Evolutionary conservation across 805 yeast species (phyloP), one percentile per base, ranked within the genome.

Genomic region (Pichia sporocuriosa): DNA sequence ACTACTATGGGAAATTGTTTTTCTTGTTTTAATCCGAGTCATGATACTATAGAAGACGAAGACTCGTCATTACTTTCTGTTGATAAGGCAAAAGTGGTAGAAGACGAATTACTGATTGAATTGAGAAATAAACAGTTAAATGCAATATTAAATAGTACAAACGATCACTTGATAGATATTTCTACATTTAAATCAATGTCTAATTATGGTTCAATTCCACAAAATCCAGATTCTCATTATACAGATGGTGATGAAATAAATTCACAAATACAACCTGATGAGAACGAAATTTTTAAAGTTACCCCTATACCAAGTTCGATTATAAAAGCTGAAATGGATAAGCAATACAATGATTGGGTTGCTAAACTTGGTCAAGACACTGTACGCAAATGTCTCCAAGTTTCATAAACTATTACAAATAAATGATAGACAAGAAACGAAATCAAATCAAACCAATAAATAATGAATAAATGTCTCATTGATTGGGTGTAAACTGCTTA

Each of bases 1-100:
- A 15, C n/a, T 21, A 23, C 8, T n/a, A 63, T 63, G 68, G 68
- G 68, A 16, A 25, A 51, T 16, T 61, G 65, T 39, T 47, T 62
- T 5, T 62, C 67, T 4, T 63, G 67, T 42, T 32, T 63, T 23
- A 41, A 54, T 8, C 15, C 42, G 8, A 34, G 24, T 10, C 42
- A 50, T 12, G 3, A 35, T 2, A 26, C 16, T 6, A 26, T 37
- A 31, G 45, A 41, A 2, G 48, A 42, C 4, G 45, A 42, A n/a
- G 31, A 37, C 7, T 24, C 15, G 4, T 44, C 48, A 13, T 16
- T 35, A 13, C 27, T 43, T 17, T 43, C 42, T 3, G 43, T 42
- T 26, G 40, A 35, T 25, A 29, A 26, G 19, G 39, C 44, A 0
- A 35, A 36, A 32, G 16, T 27, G 16, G 12, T 43, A 13, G 58